Evolutionary conservation across 495 filamentous ascomycete genomes (phyloP).

Genomic region (Penicillium macrosclerotiorum): DNA sequence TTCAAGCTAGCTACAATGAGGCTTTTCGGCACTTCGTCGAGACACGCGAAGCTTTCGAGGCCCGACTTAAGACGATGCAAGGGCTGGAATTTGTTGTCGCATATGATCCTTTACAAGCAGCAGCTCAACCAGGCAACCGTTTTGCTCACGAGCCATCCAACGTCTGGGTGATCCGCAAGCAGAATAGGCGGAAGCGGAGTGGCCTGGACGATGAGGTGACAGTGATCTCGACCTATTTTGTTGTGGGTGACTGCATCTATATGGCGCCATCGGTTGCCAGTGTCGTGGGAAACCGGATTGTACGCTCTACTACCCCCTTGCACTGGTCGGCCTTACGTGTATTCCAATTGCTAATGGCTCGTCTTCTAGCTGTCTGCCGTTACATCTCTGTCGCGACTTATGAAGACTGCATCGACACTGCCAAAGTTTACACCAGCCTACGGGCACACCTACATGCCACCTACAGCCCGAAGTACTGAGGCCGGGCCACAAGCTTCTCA

Average conservation of each 20-base stretch:
- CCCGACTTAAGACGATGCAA: conserved; percentile 68
- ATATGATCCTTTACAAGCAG: conserved; percentile 65
- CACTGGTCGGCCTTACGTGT: background rate
- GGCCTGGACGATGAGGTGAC: conserved; percentile 65
- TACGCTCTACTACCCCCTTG: conserved; percentile 36
- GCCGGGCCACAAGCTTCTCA: conserved; percentile 30
- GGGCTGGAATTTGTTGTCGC: conserved; percentile 80
- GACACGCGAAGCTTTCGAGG: conserved; percentile 79
- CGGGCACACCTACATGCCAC: conserved; percentile 71
- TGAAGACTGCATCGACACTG: conserved; percentile 59
- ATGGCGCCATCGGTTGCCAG: conserved; percentile 83
- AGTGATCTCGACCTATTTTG: conserved; percentile 75
- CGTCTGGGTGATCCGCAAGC: conserved; percentile 92
- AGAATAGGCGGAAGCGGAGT: conserved; percentile 62
- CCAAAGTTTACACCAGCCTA: conserved; percentile 70
- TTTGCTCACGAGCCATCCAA: conserved; percentile 55
- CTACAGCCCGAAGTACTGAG: conserved; percentile 39
- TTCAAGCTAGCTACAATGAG: conserved; percentile 73
- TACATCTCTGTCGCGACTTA: conserved; percentile 64
- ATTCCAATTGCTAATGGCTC: conserved; percentile 21
- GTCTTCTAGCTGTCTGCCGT: conserved; percentile 57
- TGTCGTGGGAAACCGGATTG: conserved; percentile 72
- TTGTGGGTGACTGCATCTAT: conserved; percentile 82
- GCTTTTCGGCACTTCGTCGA: conserved; percentile 60
- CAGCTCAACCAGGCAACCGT: conserved; percentile 60